phyloP scores from a whole-genome alignment of 2,329 filamentous ascomycete species.

The Phaeosphaeria sp. region DNA sequence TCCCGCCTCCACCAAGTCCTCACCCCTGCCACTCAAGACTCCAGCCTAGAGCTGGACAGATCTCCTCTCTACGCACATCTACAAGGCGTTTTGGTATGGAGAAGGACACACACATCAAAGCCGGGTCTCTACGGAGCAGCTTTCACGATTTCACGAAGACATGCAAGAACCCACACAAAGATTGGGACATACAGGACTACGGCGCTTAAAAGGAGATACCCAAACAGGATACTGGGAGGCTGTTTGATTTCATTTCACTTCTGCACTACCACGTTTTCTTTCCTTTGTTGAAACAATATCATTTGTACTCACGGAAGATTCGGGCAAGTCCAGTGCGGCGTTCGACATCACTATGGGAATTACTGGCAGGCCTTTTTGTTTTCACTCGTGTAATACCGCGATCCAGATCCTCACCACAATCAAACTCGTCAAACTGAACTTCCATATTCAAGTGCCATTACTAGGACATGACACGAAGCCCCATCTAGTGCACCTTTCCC shows the following conservation, averaged over 20 bases:
- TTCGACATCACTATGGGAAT: not conserved
- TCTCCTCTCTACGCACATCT: not conserved
- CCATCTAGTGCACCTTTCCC: not conserved
- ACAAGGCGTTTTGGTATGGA: not conserved
- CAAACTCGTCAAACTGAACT: too few relatives aligned
- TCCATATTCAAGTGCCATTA: not conserved
- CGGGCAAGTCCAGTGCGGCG: not conserved
- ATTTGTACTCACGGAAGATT: not conserved
- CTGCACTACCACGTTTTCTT: not conserved
- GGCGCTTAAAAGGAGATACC: not conserved
- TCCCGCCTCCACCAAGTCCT: constrained; percentile 17
- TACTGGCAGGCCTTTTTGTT: not conserved
- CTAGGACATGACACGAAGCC: not conserved
- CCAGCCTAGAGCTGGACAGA: constrained; percentile 13
- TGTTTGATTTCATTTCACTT: not conserved
- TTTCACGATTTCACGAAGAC: not conserved
- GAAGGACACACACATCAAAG: not conserved
- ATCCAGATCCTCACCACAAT: not conserved
- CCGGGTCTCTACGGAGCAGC: not conserved
- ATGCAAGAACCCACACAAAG: not conserved
- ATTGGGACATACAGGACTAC: not conserved
- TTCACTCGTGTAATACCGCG: not conserved
- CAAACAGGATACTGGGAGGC: not conserved
- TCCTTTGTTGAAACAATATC: not conserved
- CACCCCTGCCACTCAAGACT: constrained; percentile 14